Conservation (phyloP, 805 yeast genomes). For the Ogataea dorogensis region DNA sequence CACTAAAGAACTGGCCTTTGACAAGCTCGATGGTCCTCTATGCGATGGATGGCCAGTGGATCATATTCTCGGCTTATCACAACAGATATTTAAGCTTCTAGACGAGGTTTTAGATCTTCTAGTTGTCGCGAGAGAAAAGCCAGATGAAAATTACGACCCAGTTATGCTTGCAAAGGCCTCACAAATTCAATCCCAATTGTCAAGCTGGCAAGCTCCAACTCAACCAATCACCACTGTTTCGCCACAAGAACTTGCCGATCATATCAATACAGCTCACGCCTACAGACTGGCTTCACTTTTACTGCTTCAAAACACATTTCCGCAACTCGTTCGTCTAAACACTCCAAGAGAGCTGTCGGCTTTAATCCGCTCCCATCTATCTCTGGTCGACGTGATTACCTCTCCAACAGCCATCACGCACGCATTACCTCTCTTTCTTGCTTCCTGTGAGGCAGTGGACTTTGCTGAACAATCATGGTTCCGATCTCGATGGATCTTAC, state of each 20-base stretch:
- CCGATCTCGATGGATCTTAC: conserved; percentile 7
- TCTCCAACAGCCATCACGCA: conserved; percentile 17
- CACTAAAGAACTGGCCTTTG: conserved; percentile 3
- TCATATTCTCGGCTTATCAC: conserved; percentile 23
- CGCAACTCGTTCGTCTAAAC: conserved; percentile 5
- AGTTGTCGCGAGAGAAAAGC: conserved; percentile 9
- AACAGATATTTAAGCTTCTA: conserved; percentile 12
- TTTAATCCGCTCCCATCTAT: conserved; percentile 6
- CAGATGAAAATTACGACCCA: conserved; percentile 8
- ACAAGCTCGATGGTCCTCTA: conserved; percentile 5
- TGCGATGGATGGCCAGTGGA: conserved; percentile 23
- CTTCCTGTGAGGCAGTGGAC: conserved; percentile 17
- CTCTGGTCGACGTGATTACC: conserved; percentile 8
- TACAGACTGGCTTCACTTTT: conserved; percentile 13
- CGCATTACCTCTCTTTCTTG: conserved; percentile 19
- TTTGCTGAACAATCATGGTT: conserved; percentile 13
- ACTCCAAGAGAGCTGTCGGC: conserved; percentile 8
- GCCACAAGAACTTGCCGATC: conserved; percentile 11
- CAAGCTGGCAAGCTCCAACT: conserved; percentile 7
- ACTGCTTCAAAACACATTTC: conserved; percentile 19
- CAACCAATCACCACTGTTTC: neutral
- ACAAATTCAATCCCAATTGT: conserved; percentile 8
- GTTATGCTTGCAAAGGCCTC: conserved; percentile 7
- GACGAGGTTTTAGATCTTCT: conserved; percentile 19
- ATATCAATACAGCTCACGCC: conserved; percentile 15